Base-by-base conservation (phyloP, 2,329 filamentous ascomycete genomes). In the Phoma sp. region DNA sequence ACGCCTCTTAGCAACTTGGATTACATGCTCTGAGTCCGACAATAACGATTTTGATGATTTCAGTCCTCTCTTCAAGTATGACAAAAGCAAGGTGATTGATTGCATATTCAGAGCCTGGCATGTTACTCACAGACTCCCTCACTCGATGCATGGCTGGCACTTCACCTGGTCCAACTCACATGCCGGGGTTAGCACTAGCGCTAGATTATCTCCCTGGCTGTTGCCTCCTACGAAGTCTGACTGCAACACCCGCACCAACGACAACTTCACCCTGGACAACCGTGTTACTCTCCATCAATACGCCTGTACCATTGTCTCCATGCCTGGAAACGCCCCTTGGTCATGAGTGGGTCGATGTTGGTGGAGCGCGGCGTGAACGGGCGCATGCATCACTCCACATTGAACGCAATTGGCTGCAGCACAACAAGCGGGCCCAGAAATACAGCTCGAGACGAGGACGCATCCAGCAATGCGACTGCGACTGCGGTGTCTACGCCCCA, bases 401-500 rank as follows among this genome's bases (percentile, higher is more conserved):
- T 33, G 6, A 36, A 9, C 13, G 33, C 35, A 27, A 31, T 27
- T 22, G n/a, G n/a, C 22, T 40, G 24, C 38, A 40, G 17, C 51
- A 40, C 45, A 35, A 35, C 31, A 19, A 46, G 40, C 38, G 36
- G 36, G 32, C 15, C 21, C 43, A 27, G 32, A 6, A 39, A 25
- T 13, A 27, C 13, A 39, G n/a, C 21, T 6, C 21, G 35, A 45
- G n/a, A 43, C 43, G 46, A 51, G 9, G 22, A 36, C 9, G 25
- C 24, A 40, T 17, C 38, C 8, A 38, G 36, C 36, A 22, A 21
- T 38, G 36, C 36, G 17, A 17, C 46, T 13, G 24, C 35, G 9
- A 59, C 57, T 15, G 40, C 59, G 25, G 31, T 39, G 10, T 51
- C 60, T 13, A 63, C 61, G 6, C 57, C 60, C 5, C 44, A 55